Evolutionary conservation across 108 stramenopile genomes (phyloP).

Genomic region (Nitzschia sp.): DNA sequence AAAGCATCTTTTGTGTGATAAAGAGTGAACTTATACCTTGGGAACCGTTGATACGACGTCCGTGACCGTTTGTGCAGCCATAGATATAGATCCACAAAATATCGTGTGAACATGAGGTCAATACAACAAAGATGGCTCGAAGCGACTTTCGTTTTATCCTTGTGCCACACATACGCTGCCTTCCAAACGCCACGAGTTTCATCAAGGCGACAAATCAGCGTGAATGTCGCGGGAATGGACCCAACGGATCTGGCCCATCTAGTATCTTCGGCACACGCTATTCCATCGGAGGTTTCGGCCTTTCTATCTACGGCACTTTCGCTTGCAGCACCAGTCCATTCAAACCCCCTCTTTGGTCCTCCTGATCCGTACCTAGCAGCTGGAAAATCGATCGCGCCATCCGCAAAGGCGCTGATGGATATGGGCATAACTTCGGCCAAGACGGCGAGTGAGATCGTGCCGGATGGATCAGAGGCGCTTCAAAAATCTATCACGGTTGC

Average conservation of each 20-base stretch:
- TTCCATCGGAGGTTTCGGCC: neutral
- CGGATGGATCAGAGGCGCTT: constrained; percentile 5
- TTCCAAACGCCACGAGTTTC: neutral
- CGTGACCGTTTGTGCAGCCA: no score
- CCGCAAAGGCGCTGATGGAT: constrained; percentile 20
- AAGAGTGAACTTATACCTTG: no score
- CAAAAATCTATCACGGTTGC: constrained; percentile 5
- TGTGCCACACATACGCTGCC: neutral
- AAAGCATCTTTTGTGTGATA: no score
- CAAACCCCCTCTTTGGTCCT: constrained; percentile 27
- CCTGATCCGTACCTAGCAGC: constrained; percentile 42
- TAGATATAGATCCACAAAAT: neutral
- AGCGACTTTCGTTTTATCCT: neutral
- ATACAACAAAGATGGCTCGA: constrained; percentile 10
- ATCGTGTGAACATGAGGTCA: neutral
- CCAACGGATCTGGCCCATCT: neutral
- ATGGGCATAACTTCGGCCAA: constrained; percentile 9
- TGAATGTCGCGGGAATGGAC: neutral
- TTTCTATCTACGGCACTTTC: constrained; percentile 1
- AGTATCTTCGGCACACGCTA: neutral
- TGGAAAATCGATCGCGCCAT: constrained; percentile 41
- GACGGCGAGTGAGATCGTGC: constrained; percentile 3
- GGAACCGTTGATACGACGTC: no score
- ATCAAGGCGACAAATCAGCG: neutral
- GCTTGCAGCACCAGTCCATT: neutral